phyloP scores from a whole-genome alignment of 2,329 filamentous ascomycete genomes.

The Ambrosiella xylebori region DNA sequence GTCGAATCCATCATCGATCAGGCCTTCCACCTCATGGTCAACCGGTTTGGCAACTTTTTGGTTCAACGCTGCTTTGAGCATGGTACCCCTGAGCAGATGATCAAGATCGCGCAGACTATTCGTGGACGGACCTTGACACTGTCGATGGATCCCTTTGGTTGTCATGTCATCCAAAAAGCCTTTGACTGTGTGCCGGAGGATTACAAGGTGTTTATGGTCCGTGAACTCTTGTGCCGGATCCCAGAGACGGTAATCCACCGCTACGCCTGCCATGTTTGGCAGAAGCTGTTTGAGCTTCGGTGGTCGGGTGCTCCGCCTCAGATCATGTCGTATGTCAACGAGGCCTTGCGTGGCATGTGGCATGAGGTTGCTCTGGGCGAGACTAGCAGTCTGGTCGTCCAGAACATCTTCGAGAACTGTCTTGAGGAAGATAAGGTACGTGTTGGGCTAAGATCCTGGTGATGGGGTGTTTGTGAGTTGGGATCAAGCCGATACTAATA shows the following conservation, averaged over 20 bases:
- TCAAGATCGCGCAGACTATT: slow-evolving; percentile 87
- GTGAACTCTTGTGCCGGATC: slow-evolving; percentile 84
- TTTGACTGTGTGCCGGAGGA: slow-evolving; percentile 96
- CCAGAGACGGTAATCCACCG: slow-evolving; percentile 96
- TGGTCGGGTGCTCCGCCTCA: slow-evolving; percentile 91
- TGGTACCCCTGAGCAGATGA: slow-evolving; percentile 82
- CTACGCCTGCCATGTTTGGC: slow-evolving; percentile 98
- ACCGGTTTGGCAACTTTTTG: slow-evolving; percentile 95
- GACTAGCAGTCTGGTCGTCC: slow-evolving; percentile 92
- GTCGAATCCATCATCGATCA: slow-evolving; percentile 91
- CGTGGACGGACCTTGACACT: slow-evolving; percentile 83
- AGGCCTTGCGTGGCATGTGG: slow-evolving; percentile 92
- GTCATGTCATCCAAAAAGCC: slow-evolving; percentile 95
- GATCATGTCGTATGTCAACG: slow-evolving; percentile 97
- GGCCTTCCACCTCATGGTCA: slow-evolving; percentile 92
- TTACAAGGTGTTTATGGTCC: slow-evolving; percentile 98
- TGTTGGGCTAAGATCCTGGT: neutral
- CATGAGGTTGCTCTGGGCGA: slow-evolving; percentile 94
- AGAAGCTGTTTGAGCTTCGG: slow-evolving; percentile 94
- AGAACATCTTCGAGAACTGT: slow-evolving; percentile 99
- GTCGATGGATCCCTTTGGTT: slow-evolving; percentile 97
- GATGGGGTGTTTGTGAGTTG: too few relatives aligned
- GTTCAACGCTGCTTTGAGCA: slow-evolving; percentile 98
- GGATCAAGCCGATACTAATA: slow-evolving; percentile 3
- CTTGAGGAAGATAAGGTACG: slow-evolving; percentile 92